Conservation (phyloP, 2,329 filamentous ascomycete species). For the Alternaria viburni region DNA sequence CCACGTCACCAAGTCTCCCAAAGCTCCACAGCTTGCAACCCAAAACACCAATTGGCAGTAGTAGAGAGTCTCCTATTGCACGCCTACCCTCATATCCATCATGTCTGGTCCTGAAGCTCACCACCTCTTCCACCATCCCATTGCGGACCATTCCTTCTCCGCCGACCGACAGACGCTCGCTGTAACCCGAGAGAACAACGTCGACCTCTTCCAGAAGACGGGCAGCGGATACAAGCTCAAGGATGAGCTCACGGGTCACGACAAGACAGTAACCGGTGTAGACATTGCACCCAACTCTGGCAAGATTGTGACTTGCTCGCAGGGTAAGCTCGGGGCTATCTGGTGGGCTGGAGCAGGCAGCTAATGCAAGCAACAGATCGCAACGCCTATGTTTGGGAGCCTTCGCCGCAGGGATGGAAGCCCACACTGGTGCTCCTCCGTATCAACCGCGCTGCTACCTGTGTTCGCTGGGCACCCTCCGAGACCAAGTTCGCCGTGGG, state of each 20-base stretch:
- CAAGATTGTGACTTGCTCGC: constrained; percentile 96
- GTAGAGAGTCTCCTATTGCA: constrained; percentile 98
- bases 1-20: constrained; percentile 11
- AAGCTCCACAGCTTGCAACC: constrained; percentile 9
- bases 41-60: constrained; percentile 51
- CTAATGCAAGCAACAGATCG: constrained; percentile 68
- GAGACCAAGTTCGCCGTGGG: constrained; percentile 98
- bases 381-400: constrained; percentile 98
- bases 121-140: constrained; percentile 94
- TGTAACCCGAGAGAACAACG: constrained; percentile 85
- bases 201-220: constrained; percentile 82
- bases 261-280: constrained; percentile 95
- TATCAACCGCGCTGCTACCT: constrained; percentile 95
- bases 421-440: constrained; percentile 95
- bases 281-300: constrained; percentile 92
- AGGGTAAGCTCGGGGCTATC: constrained; percentile 64
- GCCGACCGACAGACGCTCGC: constrained; percentile 87
- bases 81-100: constrained; percentile 33
- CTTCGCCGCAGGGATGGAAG: constrained; percentile 90
- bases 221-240: constrained; percentile 81
- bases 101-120: constrained; percentile 93
- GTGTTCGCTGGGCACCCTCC: constrained; percentile 94
- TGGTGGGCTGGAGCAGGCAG: constrained; percentile 7
- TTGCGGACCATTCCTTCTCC: constrained; percentile 98
- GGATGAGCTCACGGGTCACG: constrained; percentile 93